Evolutionary conservation across 371 early-diverging fungal species (phyloP).

Genomic region (Smittium culicis): DNA sequence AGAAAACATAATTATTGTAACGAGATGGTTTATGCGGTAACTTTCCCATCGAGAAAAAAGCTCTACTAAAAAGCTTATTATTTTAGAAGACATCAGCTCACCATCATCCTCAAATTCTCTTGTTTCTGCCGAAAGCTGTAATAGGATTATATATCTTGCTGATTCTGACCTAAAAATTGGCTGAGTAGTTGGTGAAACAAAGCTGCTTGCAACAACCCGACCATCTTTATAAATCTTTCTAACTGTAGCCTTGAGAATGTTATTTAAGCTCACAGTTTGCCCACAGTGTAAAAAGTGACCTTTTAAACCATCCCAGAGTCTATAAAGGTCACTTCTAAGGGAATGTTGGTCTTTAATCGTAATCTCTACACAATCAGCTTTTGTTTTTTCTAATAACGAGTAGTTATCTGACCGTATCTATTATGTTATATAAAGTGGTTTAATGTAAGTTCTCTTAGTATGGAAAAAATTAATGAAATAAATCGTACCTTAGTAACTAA

Average conservation of each 20-base stretch:
- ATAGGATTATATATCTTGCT: slow-evolving; percentile 79
- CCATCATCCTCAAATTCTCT: slow-evolving; percentile 95
- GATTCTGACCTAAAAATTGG: slow-evolving; percentile 89
- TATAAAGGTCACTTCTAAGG: slow-evolving; percentile 88
- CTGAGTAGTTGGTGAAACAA: slow-evolving; percentile 60
- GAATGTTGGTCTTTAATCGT: slow-evolving; percentile 84
- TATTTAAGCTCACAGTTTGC: slow-evolving; percentile 53
- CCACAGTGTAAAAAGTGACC: slow-evolving; percentile 63
- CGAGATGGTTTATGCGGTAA: slow-evolving; percentile 81
- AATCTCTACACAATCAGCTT: slow-evolving; percentile 72
- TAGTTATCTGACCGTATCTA: slow-evolving; percentile 49
- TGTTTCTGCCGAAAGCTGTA: slow-evolving; percentile 93
- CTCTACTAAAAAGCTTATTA: slow-evolving; percentile 73
- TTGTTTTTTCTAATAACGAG: slow-evolving; percentile 19
- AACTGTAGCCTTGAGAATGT: slow-evolving; percentile 72
- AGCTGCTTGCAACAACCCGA: slow-evolving; percentile 47
- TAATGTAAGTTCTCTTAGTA: background rate
- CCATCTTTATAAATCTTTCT: slow-evolving; percentile 55
- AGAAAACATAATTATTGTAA: slow-evolving; percentile 83
- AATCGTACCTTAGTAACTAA: slow-evolving; percentile 12
- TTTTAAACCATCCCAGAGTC: slow-evolving; percentile 56
- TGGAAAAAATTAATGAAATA: background rate
- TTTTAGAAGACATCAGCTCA: slow-evolving; percentile 80
- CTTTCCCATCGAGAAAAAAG: slow-evolving; percentile 78
- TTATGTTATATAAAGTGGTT: background rate